Conservation (phyloP, 1,139 yeast species). For the Pichia norvegensis region DNA sequence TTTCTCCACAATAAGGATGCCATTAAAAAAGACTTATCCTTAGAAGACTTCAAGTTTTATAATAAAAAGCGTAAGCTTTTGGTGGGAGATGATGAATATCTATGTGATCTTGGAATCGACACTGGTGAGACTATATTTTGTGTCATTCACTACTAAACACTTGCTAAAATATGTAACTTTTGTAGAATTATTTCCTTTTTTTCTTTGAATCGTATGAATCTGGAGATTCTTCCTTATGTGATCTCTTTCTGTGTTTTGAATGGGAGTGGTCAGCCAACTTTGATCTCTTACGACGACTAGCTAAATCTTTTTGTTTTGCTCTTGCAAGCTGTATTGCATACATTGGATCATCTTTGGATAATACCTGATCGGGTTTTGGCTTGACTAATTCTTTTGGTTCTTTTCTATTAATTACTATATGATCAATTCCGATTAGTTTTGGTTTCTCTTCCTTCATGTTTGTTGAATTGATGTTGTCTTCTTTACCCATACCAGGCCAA, state of each 20-base stretch:
- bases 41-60: conserved; percentile 31
- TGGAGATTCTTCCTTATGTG: neutral
- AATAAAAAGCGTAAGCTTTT: conserved; percentile 26
- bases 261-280: neutral
- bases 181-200: neutral
- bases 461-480: conserved; percentile 33
- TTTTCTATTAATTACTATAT: conserved; percentile 16
- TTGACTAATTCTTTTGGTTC: conserved; percentile 20
- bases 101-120: conserved; percentile 55
- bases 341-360: conserved; percentile 48
- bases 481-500: conserved; percentile 14
- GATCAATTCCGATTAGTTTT: conserved; percentile 12
- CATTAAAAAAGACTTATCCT: conserved; percentile 25
- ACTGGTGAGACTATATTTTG: conserved; percentile 58
- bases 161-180: neutral
- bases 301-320: conserved; percentile 14
- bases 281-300: conserved; percentile 9
- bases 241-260: neutral
- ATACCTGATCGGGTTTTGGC: conserved; percentile 10
- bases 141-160: conserved; percentile 28
- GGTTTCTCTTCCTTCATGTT: neutral
- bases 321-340: conserved; percentile 39
- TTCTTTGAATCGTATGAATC: neutral
- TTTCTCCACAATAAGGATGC: conserved; percentile 27
- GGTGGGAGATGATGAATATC: conserved; percentile 38